Evolutionary conservation across 23 red algal genomes (phyloP).

Genomic region (Gracilaria vermiculophylla): DNA sequence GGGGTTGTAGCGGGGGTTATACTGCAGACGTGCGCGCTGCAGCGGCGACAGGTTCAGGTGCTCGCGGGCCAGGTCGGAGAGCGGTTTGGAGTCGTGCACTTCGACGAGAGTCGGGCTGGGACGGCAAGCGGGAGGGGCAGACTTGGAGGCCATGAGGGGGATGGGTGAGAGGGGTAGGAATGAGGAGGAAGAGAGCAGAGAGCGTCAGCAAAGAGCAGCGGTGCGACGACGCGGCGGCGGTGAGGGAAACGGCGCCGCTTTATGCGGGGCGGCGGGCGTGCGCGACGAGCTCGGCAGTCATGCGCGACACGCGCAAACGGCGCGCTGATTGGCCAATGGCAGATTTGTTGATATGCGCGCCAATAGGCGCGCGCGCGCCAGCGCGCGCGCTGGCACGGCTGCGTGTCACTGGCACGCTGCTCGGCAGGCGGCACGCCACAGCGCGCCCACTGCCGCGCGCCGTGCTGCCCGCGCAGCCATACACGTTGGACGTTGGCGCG

Average conservation of each 20-base stretch:
- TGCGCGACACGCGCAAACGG: neutral
- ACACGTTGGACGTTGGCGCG: neutral
- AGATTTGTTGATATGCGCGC: neutral
- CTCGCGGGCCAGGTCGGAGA: neutral
- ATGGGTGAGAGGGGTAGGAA: neutral
- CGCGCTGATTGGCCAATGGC: neutral
- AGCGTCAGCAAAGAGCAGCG: neutral
- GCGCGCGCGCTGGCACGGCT: no score
- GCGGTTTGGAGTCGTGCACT: neutral
- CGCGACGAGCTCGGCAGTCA: neutral
- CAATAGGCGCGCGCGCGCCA: neutral
- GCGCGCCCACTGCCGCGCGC: neutral
- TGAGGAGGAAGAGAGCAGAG: neutral
- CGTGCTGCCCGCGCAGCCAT: neutral
- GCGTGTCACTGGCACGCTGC: no score
- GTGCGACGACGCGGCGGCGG: neutral
- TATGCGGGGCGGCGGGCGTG: neutral
- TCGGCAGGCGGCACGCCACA: neutral
- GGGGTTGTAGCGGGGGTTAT: constrained; percentile 73
- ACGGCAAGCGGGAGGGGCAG: neutral
- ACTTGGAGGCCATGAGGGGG: neutral
- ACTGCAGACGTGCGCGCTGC: constrained; percentile 59
- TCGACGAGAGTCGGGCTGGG: neutral
- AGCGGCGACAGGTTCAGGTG: constrained; percentile 58
- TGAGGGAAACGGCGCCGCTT: neutral